Conservation (phyloP, 768 basidiomycete species). For the Mycena belliarum region DNA sequence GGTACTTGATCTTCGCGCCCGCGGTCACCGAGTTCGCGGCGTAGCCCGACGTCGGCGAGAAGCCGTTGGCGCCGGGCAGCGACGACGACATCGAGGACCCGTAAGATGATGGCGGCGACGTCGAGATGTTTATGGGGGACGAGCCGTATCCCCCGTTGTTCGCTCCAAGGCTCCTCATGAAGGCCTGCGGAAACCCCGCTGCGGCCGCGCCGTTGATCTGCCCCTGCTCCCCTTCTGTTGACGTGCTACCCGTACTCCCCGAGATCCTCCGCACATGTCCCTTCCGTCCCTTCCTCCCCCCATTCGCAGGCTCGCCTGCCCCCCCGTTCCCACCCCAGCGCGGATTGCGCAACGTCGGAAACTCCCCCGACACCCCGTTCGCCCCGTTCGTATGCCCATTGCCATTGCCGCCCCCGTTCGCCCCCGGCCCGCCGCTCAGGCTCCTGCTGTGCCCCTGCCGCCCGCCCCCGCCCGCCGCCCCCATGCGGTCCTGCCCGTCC, state of each 20-base stretch:
- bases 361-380: constrained; percentile 2
- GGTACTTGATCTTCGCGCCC: constrained; percentile 56
- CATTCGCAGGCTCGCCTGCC: not conserved
- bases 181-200: constrained; percentile 27
- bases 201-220: constrained; percentile 28
- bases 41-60: constrained; percentile 8
- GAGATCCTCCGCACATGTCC: constrained; percentile 32
- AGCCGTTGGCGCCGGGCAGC: constrained; percentile 10
- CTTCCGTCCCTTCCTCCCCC: constrained; percentile 19
- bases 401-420: constrained; percentile 10
- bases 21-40: constrained; percentile 1
- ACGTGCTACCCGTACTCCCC: constrained; percentile 33
- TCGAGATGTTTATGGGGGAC: constrained; percentile 6
- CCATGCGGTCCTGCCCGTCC: constrained; percentile 58
- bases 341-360: constrained; percentile 10
- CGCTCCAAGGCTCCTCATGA: constrained; percentile 25
- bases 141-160: not conserved
- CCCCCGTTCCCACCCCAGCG: constrained; percentile 3
- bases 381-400: not conserved
- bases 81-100: constrained; percentile 21
- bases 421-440: constrained; percentile 24
- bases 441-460: constrained; percentile 25
- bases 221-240: constrained; percentile 28
- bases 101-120: constrained; percentile 8
- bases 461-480: constrained; percentile 30